phyloP scores from a whole-genome alignment of 371 early-diverging fungal species.

The Mucor racemosus region DNA sequence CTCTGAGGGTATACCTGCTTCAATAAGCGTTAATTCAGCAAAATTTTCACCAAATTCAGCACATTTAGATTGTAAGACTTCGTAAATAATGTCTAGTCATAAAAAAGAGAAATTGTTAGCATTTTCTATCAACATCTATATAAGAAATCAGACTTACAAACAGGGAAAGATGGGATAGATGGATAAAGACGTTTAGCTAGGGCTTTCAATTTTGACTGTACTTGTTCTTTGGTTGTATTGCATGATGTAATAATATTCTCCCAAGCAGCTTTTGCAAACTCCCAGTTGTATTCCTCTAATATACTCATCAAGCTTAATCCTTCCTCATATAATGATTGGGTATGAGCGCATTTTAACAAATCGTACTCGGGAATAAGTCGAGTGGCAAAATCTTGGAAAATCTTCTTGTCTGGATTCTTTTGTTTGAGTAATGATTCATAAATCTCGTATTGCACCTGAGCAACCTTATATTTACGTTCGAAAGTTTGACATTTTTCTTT shows the following conservation, averaged over 20 bases:
- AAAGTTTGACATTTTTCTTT: neutral
- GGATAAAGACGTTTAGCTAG: slow-evolving; percentile 20
- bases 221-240: neutral
- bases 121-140: neutral
- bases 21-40: neutral
- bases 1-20: slow-evolving; percentile 24
- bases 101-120: neutral
- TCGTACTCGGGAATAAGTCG: slow-evolving; percentile 8
- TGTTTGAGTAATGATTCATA: neutral
- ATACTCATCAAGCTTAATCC: slow-evolving; percentile 25
- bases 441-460: neutral
- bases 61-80: slow-evolving; percentile 10
- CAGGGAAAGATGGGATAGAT: slow-evolving; percentile 26
- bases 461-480: neutral
- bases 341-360: slow-evolving; percentile 13
- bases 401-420: neutral
- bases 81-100: slow-evolving; percentile 19
- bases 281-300: slow-evolving; percentile 14
- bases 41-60: slow-evolving; percentile 7
- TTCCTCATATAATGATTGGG: slow-evolving; percentile 18
- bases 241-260: slow-evolving; percentile 10
- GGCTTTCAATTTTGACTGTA: slow-evolving; percentile 11
- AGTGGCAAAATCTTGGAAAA: neutral
- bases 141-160: slow-evolving; percentile 23
- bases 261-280: slow-evolving; percentile 19